Evolutionary conservation across 83 land plant species (phyloP).

Genomic region (Picea abies): DNA sequence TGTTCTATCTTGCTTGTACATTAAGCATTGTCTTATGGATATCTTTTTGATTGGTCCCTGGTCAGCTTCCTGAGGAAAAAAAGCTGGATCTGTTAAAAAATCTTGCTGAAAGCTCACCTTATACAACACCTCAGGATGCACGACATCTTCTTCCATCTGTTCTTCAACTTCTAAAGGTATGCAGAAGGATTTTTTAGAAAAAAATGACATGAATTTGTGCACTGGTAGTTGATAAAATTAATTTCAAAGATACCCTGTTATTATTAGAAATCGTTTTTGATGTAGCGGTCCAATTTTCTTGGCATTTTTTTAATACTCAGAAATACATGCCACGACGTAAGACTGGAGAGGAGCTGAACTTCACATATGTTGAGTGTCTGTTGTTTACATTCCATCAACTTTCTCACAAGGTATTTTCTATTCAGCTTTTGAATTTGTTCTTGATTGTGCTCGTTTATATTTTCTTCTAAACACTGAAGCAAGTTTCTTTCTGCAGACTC

Average conservation of each 20-base stretch:
- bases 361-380: conserved; percentile 79
- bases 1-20: neutral
- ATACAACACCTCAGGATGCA: conserved; percentile 88
- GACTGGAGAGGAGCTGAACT: conserved; percentile 79
- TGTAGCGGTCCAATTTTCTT: neutral
- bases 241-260: neutral
- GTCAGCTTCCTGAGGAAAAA: conserved; percentile 86
- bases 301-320: conserved; percentile 40
- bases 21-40: neutral
- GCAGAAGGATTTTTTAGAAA: too few relatives aligned
- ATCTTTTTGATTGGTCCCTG: neutral
- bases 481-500: conserved; percentile 33
- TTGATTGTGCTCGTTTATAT: neutral
- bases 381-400: conserved; percentile 90
- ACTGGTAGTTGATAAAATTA: neutral
- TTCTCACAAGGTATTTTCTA: conserved; percentile 77
- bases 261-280: neutral
- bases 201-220: neutral
- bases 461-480: neutral
- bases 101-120: conserved; percentile 90
- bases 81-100: conserved; percentile 81
- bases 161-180: conserved; percentile 79
- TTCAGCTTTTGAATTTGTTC: neutral
- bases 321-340: conserved; percentile 86
- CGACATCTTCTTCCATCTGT: conserved; percentile 84